Evolutionary conservation across 202 grass and related monocot species (phyloP).

Genomic region (Sporobolus alterniflorus): DNA sequence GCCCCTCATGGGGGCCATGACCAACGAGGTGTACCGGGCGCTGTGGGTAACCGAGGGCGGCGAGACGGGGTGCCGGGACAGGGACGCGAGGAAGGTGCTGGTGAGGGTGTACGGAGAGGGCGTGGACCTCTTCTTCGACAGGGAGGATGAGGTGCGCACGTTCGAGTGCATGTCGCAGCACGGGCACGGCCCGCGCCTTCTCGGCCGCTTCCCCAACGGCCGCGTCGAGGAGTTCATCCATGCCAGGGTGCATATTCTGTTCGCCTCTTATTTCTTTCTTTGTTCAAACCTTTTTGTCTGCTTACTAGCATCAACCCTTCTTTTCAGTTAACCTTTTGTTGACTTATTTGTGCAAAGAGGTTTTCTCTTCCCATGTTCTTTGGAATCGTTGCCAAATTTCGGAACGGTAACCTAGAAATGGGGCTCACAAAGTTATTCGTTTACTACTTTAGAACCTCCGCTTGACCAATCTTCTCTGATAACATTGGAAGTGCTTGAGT

Average conservation of each 20-base stretch:
- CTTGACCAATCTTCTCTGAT: not conserved
- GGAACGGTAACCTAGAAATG: not conserved
- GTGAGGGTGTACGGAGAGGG: slow-evolving; percentile 92
- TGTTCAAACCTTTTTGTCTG: not conserved
- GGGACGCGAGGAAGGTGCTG: slow-evolving; percentile 72
- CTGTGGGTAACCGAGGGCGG: not conserved
- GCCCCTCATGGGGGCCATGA: slow-evolving; percentile 96
- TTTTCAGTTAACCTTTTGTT: not conserved
- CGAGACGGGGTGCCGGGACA: not conserved
- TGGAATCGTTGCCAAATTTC: not conserved
- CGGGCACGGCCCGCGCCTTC: slow-evolving; percentile 88
- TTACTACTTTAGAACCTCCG: not conserved
- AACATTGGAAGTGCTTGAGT: not conserved
- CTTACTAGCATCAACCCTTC: not conserved
- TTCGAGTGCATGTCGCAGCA: slow-evolving; percentile 98
- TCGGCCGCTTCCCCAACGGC: slow-evolving; percentile 85
- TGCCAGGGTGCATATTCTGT: slow-evolving; percentile 52
- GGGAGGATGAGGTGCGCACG: slow-evolving; percentile 89
- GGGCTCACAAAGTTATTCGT: not conserved
- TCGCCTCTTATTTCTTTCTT: not conserved
- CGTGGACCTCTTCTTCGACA: slow-evolving; percentile 87
- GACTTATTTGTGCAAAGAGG: not conserved
- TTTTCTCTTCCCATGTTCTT: not conserved
- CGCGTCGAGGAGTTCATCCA: slow-evolving; percentile 99
- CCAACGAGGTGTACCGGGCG: slow-evolving; percentile 95